Percentiles rank a stretch among this genome's conserved stretches.
Conservation (phyloP, 208 protist genomes). For the Trypanosoma cruzi region DNA sequence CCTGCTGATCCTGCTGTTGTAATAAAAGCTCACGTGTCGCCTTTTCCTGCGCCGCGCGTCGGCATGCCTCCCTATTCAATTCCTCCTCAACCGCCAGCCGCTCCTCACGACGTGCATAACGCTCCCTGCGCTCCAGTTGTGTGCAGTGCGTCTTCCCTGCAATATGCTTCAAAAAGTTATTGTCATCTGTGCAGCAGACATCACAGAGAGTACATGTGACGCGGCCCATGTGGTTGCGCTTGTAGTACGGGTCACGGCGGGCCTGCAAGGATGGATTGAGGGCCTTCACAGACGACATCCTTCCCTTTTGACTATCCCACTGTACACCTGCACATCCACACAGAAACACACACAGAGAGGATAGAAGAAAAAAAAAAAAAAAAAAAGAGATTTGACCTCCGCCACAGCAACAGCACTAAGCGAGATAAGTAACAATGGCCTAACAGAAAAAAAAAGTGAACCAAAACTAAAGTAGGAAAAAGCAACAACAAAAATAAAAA, state of each 20-base stretch:
- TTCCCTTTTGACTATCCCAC: neutral
- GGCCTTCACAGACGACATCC: constrained; percentile 39
- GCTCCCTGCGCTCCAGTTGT: constrained; percentile 69
- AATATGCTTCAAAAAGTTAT: constrained; percentile 81
- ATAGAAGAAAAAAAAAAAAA: too few species aligned
- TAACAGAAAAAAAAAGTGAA: too few species aligned
- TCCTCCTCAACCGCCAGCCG: constrained; percentile 71
- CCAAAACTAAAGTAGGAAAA: too few species aligned
- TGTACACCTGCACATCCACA: too few species aligned
- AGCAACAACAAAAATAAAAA: too few species aligned
- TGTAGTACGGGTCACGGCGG: constrained; percentile 64
- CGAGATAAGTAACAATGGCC: too few species aligned
- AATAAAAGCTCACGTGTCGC: constrained; percentile 44
- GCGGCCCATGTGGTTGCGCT: constrained; percentile 85
- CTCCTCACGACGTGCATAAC: constrained; percentile 43
- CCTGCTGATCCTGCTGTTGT: constrained; percentile 17
- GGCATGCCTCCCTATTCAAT: constrained; percentile 41
- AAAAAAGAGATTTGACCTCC: too few species aligned
- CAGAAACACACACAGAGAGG: too few species aligned
- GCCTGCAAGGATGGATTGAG: constrained; percentile 65
- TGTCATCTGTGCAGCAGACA: constrained; percentile 79
- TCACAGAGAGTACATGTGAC: constrained; percentile 81
- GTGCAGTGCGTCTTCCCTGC: constrained; percentile 75
- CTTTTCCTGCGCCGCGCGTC: constrained; percentile 47
- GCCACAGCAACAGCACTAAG: too few species aligned